Conservation (phyloP, 1,284 basidiomycete genomes). For the Erythrobasidium hasegawianum region DNA sequence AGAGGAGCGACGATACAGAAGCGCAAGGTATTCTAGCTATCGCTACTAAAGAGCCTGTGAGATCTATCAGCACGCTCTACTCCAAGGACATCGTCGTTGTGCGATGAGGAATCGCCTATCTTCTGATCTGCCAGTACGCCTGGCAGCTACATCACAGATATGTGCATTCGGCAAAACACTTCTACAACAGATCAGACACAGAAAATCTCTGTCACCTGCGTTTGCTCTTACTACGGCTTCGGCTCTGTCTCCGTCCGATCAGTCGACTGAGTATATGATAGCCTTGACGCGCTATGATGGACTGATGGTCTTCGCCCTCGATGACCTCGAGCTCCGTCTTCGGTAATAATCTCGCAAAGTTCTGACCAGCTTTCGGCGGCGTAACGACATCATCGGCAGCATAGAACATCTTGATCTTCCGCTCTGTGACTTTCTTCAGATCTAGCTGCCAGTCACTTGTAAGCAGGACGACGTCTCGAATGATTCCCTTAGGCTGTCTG, state of each 20-base stretch:
- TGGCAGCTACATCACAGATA: too few relatives aligned
- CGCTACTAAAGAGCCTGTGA: too few relatives aligned
- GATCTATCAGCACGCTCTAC: too few relatives aligned
- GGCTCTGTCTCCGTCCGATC: neutral
- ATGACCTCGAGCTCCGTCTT: neutral
- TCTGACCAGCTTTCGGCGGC: neutral
- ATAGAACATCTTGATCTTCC: conserved; percentile 1
- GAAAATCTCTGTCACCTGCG: too few relatives aligned
- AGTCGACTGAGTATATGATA: neutral
- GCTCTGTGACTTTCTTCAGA: neutral
- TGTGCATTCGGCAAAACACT: too few relatives aligned
- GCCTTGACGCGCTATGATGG: neutral
- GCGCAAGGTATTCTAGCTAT: too few relatives aligned
- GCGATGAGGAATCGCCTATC: too few relatives aligned
- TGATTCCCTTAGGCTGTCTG: neutral
- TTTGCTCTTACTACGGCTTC: too few relatives aligned
- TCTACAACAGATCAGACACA: too few relatives aligned
- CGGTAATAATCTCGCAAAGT: neutral
- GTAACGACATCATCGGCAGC: neutral
- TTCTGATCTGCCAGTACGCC: too few relatives aligned
- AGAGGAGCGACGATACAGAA: too few relatives aligned
- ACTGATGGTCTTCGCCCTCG: neutral
- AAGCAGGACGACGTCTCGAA: neutral
- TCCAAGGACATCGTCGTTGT: too few relatives aligned
- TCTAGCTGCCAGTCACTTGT: neutral